Evolutionary conservation across 305 asterid genomes (phyloP), one percentile per base, ranked within the genome.

Genomic region (Fraxinus sp.): DNA sequence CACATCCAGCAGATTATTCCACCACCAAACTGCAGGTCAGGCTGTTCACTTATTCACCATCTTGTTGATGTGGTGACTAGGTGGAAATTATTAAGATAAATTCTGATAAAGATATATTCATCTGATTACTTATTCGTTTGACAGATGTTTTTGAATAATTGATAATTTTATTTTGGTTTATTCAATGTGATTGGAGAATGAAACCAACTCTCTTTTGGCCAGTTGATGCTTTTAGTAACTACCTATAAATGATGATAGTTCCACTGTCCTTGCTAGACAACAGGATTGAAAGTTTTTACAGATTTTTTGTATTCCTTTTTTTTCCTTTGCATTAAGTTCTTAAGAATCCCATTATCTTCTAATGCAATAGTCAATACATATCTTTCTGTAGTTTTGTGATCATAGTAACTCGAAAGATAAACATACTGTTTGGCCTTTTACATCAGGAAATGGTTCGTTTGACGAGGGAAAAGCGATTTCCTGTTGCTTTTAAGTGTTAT

Each of bases 381-480:
- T 16, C 20, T 22, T 77, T 46, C 39, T 46, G 36, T 77, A n/a
- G 24, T 28, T 55, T 46, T 28, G 20, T 77, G 22, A 2, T 77
- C 43, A 79, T 80, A 70, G 75, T 73, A 59, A 59, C 24, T 75
- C 5, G n/a, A 22, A 24, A 7, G 73, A 26, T 64, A 64, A 66
- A 66, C 36, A 8, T 66, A 24, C 7, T 64, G 11, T 32, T 78
- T 81, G 36, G 74, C 36, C 77, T 79, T 79, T 82, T 87, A 78
- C 84, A 62, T 79, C 93, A 96, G 99, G 99, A 96, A 93, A 92
- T 96, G 92, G 82, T 93, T 83, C 92, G 93, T 62, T 80, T 96
- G 89, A 96, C 93, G 93, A 91, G 85, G 86, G 97, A 93, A 83
- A 96, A 90, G 83, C 95, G 91, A 77, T 90, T 59, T 82, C 97